Base-by-base conservation (phyloP, 805 yeast species). In the Ascoidea tarda region DNA sequence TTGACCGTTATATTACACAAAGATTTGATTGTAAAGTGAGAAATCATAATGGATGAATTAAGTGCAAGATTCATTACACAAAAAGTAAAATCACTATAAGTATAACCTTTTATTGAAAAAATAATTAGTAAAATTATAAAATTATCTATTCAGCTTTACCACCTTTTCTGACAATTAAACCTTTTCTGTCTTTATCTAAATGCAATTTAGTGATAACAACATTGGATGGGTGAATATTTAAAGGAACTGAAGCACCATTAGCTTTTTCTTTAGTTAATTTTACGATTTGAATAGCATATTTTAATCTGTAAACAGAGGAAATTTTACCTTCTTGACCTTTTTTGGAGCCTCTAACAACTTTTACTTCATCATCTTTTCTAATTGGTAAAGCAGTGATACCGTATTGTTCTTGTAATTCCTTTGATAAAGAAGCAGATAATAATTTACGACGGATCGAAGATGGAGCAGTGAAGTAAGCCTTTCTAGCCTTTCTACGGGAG, bases 321-420 rank as follows among this genome's bases (percentile, higher is more conserved):
- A 93, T 81, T 78, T 89, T 87, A 77, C 99, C 99, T 81, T 91
- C 99, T 68, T 91, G 89, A 74, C 98, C 99, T 82, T 93, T 93
- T 86, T 87, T 87, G 70, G 98, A 87, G 72, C 99, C 99, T 79
- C 99, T 91, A 73, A 85, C 91, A 70, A 93, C 93, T 67, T 79
- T 75, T 66, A 93, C 96, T 76, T 86, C 88, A 74, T 93, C 99
- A 67, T 90, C 95, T 77, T 86, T 85, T 84, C 97, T 93, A 81
- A 93, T 83, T 74, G 99, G 99, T 63, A 93, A 78, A 66, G 97
- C 78, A 72, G 83, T 88, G 77, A 93, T 79, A 74, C 89, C 89
- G 87, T 90, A 93, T 81, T 93, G 84, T 75, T 84, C 95, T 75
- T 95, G 85, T 77, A 93, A 87, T 81, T 93, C 99, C 83, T 93